Evolutionary conservation across 495 filamentous ascomycete species (phyloP).

Genomic region (Tetracladium setigerum): DNA sequence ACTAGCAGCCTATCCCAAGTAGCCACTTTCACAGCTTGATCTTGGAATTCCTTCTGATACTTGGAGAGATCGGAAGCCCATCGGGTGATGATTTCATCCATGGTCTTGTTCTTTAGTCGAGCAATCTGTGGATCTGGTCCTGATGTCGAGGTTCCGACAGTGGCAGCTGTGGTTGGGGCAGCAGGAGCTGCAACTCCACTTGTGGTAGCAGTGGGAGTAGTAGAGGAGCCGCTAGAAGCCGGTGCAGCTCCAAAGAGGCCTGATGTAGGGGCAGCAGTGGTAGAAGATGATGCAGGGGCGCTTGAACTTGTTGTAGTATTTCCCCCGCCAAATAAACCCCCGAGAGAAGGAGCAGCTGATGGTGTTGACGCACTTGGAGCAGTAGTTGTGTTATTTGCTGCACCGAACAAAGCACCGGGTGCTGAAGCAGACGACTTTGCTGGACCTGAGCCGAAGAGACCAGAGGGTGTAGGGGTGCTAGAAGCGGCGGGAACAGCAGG

Average conservation of each 20-base stretch:
- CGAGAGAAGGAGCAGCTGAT: slow-evolving; percentile 5
- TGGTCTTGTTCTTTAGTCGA: slow-evolving; percentile 93
- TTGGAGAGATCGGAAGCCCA: slow-evolving; percentile 94
- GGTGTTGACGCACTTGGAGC: background rate
- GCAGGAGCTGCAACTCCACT: background rate
- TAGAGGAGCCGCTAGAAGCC: background rate
- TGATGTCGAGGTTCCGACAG: slow-evolving; percentile 51
- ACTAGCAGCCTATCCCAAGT: slow-evolving; percentile 89
- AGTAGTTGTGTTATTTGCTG: background rate
- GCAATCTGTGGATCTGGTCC: slow-evolving; percentile 77
- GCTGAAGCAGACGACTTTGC: background rate
- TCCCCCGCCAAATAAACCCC: slow-evolving; percentile 1
- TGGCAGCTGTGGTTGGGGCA: background rate
- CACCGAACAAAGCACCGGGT: background rate
- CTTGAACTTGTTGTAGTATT: slow-evolving; percentile 4
- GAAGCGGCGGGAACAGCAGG: slow-evolving; percentile 8
- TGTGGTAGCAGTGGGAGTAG: slow-evolving; percentile 1
- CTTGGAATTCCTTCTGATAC: slow-evolving; percentile 91
- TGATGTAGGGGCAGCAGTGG: slow-evolving; percentile 4
- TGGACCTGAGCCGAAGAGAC: slow-evolving; percentile 2
- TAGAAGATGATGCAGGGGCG: slow-evolving; percentile 1
- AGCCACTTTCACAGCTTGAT: slow-evolving; percentile 78
- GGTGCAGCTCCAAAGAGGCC: background rate
- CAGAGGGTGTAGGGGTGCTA: slow-evolving; percentile 13
- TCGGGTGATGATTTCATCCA: slow-evolving; percentile 98